Evolutionary conservation across 352 stramenopile genomes (phyloP), one percentile per base, ranked within the genome.

Genomic region (Phytophthora macrochlamydospora): DNA sequence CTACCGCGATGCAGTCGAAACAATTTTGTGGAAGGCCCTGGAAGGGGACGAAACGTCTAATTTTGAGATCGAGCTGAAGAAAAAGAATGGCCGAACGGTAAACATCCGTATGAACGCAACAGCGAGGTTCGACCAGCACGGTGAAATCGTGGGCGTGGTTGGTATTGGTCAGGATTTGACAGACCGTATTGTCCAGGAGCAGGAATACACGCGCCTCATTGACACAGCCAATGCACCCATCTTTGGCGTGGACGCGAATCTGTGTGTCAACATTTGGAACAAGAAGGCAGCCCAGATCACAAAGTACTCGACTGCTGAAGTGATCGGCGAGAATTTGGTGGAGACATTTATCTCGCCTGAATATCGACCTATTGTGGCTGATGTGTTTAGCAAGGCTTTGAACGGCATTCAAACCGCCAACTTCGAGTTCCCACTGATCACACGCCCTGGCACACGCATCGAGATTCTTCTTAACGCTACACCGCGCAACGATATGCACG

Each of bases 181-280:
- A 7, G 87, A 95, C 50, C 81, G 84, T 18, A 94, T 94, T 59
- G 88, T 86, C 0, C 89, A 96, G 56, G 86, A 96, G 51, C 78
- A 95, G 64, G 89, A 96, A 66, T 96, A 96, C 57, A 89, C 85
- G 2, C 85, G 89, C 9, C 56, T 97, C n/a, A 96, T 98, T 58
- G 92, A 98, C 51, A 97, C 83, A 32, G 90, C 92, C 0, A 97
- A 98, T 55, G 87, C 89, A 11, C 89, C 91, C 3, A 97, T 97
- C 51, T 97, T 98, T 66, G 92, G 90, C 48, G 87, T 97, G n/a
- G 90, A 98, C 70, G 73, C 74, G 0, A 83, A 94, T 43, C 73
- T 95, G 4, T 92, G 87, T 45, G 91, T 97, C 11, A 97, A 97
- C 60, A 96, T 96, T 63, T 96, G 92, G 92, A 97, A 98, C 74